phyloP scores from a whole-genome alignment of 108 stramenopile species.

The Nitzschia inconspicua region DNA sequence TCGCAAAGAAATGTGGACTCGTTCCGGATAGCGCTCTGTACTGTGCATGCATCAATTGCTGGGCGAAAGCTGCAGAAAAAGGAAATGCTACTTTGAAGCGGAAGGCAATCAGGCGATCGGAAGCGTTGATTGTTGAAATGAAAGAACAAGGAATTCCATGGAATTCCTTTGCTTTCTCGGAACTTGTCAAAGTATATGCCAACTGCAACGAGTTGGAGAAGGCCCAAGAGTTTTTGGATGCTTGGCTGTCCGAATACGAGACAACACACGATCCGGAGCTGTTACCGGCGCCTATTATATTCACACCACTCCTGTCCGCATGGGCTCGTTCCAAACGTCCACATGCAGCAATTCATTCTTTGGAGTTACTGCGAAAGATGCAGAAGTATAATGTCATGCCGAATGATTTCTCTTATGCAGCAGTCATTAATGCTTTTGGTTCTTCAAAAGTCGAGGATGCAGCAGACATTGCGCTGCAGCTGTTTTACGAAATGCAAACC shows the following conservation, averaged over 20 bases:
- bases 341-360: slow-evolving; percentile 14
- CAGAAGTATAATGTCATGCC: slow-evolving; percentile 40
- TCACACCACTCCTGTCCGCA: slow-evolving; percentile 62
- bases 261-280: neutral
- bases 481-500: slow-evolving; percentile 7
- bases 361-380: slow-evolving; percentile 43
- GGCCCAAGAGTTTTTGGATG: slow-evolving; percentile 12
- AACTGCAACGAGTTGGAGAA: slow-evolving; percentile 5
- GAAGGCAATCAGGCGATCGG: slow-evolving; percentile 21
- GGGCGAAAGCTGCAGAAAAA: slow-evolving; percentile 16
- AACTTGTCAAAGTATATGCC: slow-evolving; percentile 27
- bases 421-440: slow-evolving; percentile 69
- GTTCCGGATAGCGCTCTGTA: too few relatives aligned
- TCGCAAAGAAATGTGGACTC: too few relatives aligned
- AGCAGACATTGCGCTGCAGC: slow-evolving; percentile 6
- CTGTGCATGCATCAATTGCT: slow-evolving; percentile 37
- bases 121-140: slow-evolving; percentile 32
- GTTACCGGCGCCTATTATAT: slow-evolving; percentile 25
- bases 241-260: slow-evolving; percentile 1
- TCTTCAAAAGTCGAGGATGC: slow-evolving; percentile 10
- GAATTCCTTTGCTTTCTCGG: slow-evolving; percentile 50
- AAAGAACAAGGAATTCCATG: slow-evolving; percentile 18
- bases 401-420: slow-evolving; percentile 48
- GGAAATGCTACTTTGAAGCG: neutral
- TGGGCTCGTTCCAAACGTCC: slow-evolving; percentile 20